Base-by-base conservation (phyloP, 805 yeast genomes). In the Ogataea pignaliae region DNA sequence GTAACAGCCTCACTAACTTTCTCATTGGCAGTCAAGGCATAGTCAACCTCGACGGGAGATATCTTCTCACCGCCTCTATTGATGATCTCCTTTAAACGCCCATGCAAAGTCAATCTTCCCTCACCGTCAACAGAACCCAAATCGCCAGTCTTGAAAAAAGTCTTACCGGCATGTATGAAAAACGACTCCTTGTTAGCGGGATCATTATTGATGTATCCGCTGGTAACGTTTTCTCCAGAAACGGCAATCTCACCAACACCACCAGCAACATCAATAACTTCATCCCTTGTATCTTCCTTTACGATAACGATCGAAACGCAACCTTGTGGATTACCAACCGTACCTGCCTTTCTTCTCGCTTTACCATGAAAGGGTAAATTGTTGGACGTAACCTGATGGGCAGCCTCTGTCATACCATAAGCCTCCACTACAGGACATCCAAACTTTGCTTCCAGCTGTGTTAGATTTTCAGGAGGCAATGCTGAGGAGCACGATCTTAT, bases 21-120 rank as follows among this genome's bases (percentile, higher is more conserved):
- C 1, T 82, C 83, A 55, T 80, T 76, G 37, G 76, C 67, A n/a
- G 80, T 66, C 69, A 83, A 61, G 10, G 74, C 72, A 37, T 79
- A 73, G 54, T 83, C 90, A 26, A 83, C 64, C 60, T 83, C 90
- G 49, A 81, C 73, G 5, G 90, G 90, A 3, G 85, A 76, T 47
- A 83, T 83, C 62, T 84, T 83, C 63, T 83, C 90, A 44, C 90
- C 90, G 18, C 87, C 90, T 41, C 88, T 75, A 60, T 82, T 83
- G 56, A 83, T 84, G 53, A 84, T 68, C 61, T 83, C 90, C 62
- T 84, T 83, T 52, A 84, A 72, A 48, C 90, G 71, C 30, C 90
- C 89, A 26, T 87, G 82, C 49, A 83, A 68, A 11, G 72, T 69
- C 29, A 83, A 63, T 57, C 78, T 77, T 0, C 83, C 81, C 41